Evolutionary conservation across 805 yeast genomes (phyloP).

Genomic region (Barnettozyma vustinii): DNA sequence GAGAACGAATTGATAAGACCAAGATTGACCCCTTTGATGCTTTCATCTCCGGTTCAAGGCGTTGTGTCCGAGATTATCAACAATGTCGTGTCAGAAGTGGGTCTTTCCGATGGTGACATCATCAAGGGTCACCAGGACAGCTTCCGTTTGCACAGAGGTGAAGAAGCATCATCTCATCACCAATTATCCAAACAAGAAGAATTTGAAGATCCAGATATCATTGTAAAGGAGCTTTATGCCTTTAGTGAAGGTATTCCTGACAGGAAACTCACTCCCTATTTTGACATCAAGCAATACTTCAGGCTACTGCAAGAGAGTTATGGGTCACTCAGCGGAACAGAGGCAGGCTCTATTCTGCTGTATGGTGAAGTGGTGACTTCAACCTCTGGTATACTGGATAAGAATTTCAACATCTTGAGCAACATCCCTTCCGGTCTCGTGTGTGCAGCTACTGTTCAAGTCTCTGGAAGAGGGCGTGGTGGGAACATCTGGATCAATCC

Average conservation of each 20-base stretch:
- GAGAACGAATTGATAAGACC: slow-evolving; percentile 49
- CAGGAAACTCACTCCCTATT: slow-evolving; percentile 59
- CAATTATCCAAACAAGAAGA: slow-evolving; percentile 27
- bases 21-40: slow-evolving; percentile 57
- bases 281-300: slow-evolving; percentile 57
- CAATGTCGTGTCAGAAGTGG: slow-evolving; percentile 28
- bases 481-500: slow-evolving; percentile 96
- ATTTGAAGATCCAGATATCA: slow-evolving; percentile 51
- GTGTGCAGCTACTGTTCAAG: slow-evolving; percentile 73
- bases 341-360: slow-evolving; percentile 57
- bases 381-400: slow-evolving; percentile 73
- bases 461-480: slow-evolving; percentile 90
- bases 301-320: slow-evolving; percentile 31
- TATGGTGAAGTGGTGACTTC: slow-evolving; percentile 92
- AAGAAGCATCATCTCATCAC: slow-evolving; percentile 23
- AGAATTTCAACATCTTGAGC: slow-evolving; percentile 54
- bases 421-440: slow-evolving; percentile 63
- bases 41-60: slow-evolving; percentile 38
- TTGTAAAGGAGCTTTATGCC: slow-evolving; percentile 50
- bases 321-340: slow-evolving; percentile 27
- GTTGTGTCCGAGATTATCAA: slow-evolving; percentile 30
- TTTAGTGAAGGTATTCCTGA: slow-evolving; percentile 44
- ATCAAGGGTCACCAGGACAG: slow-evolving; percentile 53
- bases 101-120: slow-evolving; percentile 34
- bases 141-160: slow-evolving; percentile 41